phyloP scores from a whole-genome alignment of 176 grass and related monocot species.

The Lolium rigidum region DNA sequence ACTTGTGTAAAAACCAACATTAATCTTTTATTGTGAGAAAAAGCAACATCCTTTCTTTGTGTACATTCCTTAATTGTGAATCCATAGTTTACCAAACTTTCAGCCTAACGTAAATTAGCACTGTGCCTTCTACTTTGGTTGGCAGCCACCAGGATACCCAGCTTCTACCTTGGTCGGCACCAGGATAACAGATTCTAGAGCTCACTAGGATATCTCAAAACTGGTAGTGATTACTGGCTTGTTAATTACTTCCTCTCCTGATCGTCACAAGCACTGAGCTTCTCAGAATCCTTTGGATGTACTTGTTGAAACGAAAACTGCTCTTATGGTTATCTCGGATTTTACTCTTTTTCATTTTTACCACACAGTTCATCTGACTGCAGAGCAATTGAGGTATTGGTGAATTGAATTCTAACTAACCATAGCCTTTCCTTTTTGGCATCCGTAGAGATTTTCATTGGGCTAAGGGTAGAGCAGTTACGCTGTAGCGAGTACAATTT shows the following conservation, averaged over 20 bases:
- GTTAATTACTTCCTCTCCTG: background rate
- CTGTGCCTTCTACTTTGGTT: background rate
- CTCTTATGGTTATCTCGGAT: background rate
- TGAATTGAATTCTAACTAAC: background rate
- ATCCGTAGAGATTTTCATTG: background rate
- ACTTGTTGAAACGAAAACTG: background rate
- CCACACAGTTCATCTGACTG: background rate
- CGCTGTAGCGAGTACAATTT: background rate
- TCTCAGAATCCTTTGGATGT: background rate
- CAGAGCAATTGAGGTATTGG: background rate
- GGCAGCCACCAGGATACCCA: background rate
- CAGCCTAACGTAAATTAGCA: background rate
- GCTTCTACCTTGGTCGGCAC: too few relatives aligned
- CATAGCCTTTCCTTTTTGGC: background rate
- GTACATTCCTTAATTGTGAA: too few relatives aligned
- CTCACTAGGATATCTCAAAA: conserved; percentile 6
- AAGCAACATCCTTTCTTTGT: too few relatives aligned
- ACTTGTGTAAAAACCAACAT: background rate
- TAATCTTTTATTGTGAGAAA: too few relatives aligned
- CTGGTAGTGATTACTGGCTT: background rate
- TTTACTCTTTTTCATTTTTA: background rate
- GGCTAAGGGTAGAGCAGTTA: background rate
- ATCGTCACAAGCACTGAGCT: background rate
- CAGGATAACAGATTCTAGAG: background rate
- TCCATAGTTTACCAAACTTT: background rate